Base-by-base conservation (phyloP, 2,329 filamentous ascomycete species). In the Fusarium begoniae region DNA sequence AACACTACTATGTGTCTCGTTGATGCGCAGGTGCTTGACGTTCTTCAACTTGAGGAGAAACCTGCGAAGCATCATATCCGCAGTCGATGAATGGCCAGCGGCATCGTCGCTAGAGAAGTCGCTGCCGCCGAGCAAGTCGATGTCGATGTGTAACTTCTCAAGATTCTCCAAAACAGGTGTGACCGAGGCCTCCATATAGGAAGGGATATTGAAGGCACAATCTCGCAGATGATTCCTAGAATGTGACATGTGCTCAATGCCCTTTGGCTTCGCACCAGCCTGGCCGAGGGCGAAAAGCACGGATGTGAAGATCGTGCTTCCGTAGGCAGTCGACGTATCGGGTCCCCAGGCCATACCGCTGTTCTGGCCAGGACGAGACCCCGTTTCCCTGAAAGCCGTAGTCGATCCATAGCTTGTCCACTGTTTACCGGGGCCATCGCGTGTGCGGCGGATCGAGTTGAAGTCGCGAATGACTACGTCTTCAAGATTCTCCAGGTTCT, bases 401-500 rank as follows among this genome's bases (percentile, higher is more conserved):
- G 77, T 77, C 24, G 82, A 80, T 6, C 90, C 89, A 72, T 90
- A 91, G 77, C 89, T 90, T 13, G 79, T 81, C 90, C 90, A 92
- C 2, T 74, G 63, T 0, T 73, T 76, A 18, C 66, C 24, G 2
- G 38, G 53, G 5, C 82, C 82, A 54, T 92, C 90, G 7, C 90
- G 86, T 18, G 76, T 77, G 10, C 90, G 87, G 15, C 79, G 84
- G 1, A 9, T 28, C 0, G 87, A 87, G 75, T 87, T 83, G 80
- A 88, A 91, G 76, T 92, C 89, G 24, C 91, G 87, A 30, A 93
- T 81, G 30, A 89, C 87, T 20, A 93, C 79, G 0, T 85, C 88
- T 37, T 87, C 81, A 10, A 92, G 85, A 61, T 89, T 88, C 1
- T 80, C 77, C 8, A 93, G 83, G 40, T 87, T 86, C 15, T 79